Percentiles rank a stretch among this genome's conserved stretches.
Conservation (phyloP, 257 asterid species). For the Solanum piurae region DNA sequence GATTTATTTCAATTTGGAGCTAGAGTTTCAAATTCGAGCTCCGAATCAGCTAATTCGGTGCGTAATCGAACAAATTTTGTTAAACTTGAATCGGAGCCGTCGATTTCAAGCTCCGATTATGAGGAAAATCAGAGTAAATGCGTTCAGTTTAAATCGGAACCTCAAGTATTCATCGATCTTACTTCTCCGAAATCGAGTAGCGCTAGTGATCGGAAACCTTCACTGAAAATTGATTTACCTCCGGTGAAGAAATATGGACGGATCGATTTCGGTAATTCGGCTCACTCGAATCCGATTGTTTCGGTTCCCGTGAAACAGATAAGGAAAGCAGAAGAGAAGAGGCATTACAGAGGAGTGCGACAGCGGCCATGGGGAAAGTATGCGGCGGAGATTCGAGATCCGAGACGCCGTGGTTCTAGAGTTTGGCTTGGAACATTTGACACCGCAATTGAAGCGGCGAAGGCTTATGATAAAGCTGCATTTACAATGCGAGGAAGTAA, state of each 20-base stretch:
- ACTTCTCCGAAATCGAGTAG: neutral
- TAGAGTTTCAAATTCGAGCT: neutral
- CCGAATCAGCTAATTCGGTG: neutral
- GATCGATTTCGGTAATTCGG: slow-evolving; percentile 15
- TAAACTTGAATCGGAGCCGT: neutral
- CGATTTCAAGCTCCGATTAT: neutral
- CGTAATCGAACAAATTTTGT: neutral
- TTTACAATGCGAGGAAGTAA: slow-evolving; percentile 58
- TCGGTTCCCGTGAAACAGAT: neutral
- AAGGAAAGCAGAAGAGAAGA: neutral
- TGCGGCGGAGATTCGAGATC: slow-evolving; percentile 68
- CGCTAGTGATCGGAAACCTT: slow-evolving; percentile 8
- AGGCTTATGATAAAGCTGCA: slow-evolving; percentile 65
- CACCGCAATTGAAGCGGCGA: slow-evolving; percentile 53
- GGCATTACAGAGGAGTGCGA: slow-evolving; percentile 33
- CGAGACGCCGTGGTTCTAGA: slow-evolving; percentile 38
- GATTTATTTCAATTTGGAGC: neutral
- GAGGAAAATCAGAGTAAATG: neutral
- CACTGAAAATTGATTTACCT: slow-evolving; percentile 13
- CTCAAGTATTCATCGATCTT: slow-evolving; percentile 1
- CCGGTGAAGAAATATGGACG: slow-evolving; percentile 20
- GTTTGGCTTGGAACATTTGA: slow-evolving; percentile 71
- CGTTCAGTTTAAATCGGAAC: neutral
- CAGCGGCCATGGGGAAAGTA: slow-evolving; percentile 58
- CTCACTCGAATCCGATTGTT: neutral